phyloP scores from a whole-genome alignment of 2,329 filamentous ascomycete species.

The Alternaria postmessia region DNA sequence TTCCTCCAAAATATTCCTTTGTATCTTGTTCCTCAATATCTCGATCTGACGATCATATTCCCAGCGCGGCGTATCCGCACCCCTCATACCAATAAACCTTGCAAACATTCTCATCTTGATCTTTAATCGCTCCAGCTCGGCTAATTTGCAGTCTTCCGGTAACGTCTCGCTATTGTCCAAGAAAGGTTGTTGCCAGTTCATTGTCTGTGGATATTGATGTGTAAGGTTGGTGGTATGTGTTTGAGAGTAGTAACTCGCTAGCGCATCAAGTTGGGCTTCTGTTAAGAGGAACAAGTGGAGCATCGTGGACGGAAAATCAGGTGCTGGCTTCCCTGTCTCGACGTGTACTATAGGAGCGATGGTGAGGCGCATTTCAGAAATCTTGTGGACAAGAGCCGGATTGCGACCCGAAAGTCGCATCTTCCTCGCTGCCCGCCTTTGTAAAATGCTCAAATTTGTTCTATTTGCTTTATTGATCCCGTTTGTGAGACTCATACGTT shows the following conservation, averaged over 20 bases:
- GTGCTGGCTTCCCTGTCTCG: constrained; percentile 68
- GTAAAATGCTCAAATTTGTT: constrained; percentile 14
- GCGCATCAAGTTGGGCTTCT: constrained; percentile 71
- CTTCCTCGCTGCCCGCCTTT: constrained; percentile 17
- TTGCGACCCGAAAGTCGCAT: constrained; percentile 27
- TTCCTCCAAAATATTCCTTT: constrained; percentile 32
- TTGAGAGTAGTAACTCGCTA: constrained; percentile 79
- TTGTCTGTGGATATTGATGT: constrained; percentile 71
- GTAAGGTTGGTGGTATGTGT: constrained; percentile 60
- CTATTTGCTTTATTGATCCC: constrained; percentile 25
- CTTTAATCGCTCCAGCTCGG: constrained; percentile 50
- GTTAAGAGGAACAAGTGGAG: constrained; percentile 79
- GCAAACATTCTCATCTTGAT: constrained; percentile 75
- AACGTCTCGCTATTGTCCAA: constrained; percentile 36
- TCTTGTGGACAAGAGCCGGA: constrained; percentile 66
- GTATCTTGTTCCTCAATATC: constrained; percentile 37
- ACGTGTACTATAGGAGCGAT: constrained; percentile 71
- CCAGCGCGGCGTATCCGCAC: constrained; percentile 63
- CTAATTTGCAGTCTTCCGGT: constrained; percentile 38
- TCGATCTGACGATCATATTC: constrained; percentile 55
- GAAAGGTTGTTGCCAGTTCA: constrained; percentile 65
- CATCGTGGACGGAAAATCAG: constrained; percentile 70
- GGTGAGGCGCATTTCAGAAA: constrained; percentile 70
- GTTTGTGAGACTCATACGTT: constrained; percentile 19
- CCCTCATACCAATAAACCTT: constrained; percentile 75